Conservation (phyloP, 495 filamentous ascomycete genomes). For the Penicillium lividum region DNA sequence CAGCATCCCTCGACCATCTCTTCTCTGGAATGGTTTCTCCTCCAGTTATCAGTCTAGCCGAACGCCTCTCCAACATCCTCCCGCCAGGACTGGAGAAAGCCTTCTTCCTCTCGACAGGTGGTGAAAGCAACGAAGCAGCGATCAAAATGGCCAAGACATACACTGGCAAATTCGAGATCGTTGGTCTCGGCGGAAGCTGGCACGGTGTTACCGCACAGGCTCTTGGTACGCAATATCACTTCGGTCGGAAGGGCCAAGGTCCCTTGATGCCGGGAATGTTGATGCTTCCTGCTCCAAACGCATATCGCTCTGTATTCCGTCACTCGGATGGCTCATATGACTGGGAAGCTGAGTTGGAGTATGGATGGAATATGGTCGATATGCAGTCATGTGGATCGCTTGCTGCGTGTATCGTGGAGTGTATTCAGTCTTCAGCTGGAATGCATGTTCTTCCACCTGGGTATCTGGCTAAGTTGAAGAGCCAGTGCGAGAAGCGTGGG, state of each 20-base stretch:
- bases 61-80: slow-evolving; percentile 38
- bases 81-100: slow-evolving; percentile 47
- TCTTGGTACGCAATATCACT: too few relatives aligned
- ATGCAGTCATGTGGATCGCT: slow-evolving; percentile 53
- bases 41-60: slow-evolving; percentile 45
- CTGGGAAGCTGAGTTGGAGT: slow-evolving; percentile 58
- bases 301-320: slow-evolving; percentile 54
- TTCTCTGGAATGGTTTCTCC: slow-evolving; percentile 51
- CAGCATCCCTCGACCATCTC: slow-evolving; percentile 48
- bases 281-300: slow-evolving; percentile 50
- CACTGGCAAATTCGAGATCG: slow-evolving; percentile 55
- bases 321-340: slow-evolving; percentile 54
- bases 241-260: too few relatives aligned
- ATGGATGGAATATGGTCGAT: slow-evolving; percentile 54
- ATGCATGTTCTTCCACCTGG: slow-evolving; percentile 47
- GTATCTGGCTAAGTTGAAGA: slow-evolving; percentile 42
- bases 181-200: slow-evolving; percentile 39
- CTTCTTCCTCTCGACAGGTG: slow-evolving; percentile 51
- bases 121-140: slow-evolving; percentile 51
- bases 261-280: too few relatives aligned
- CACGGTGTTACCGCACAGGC: neutral
- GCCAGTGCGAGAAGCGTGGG: slow-evolving; percentile 44
- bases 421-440: slow-evolving; percentile 53
- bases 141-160: slow-evolving; percentile 54
- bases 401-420: slow-evolving; percentile 56